Evolutionary conservation across 306 rosid species (phyloP), one percentile per base, ranked within the genome.

Genomic region (Cucurbita moschata): DNA sequence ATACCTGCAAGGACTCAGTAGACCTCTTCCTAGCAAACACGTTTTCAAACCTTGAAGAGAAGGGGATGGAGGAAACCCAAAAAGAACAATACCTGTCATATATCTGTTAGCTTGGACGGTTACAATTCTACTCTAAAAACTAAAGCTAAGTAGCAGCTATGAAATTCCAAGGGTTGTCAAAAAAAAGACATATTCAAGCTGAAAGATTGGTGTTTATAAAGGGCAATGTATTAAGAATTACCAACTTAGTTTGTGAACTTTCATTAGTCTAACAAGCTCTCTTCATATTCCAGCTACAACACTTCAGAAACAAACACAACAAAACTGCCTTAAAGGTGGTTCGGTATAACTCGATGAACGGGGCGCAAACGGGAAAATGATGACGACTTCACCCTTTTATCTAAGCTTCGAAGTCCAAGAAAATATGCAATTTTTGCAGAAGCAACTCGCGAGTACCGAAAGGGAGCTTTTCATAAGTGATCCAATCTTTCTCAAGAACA

Each of bases 401-500:
- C 46, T 70, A 70, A 8, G 95, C 97, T 79, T 84, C 86, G 40
- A 83, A 91, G 79, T 95, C 97, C 57, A 89, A 83, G 84, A 89
- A 95, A 52, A 88, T 82, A 3, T 78, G 91, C 71, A 95, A 19
- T 71, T 91, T 95, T 72, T 87, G 92, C 61, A 81, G 12, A 7
- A 91, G 83, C 78, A 88, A 79, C 75, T 95, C 97, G 0, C 82
- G 86, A 40, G 87, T 78, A 65, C 97, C 96, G 4, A 83, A 91
- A 40, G 60, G 69, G 37, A 88, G 92, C 77, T 89, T 86, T 65
- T 70, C 82, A 40, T 74, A 65, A 0, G 76, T 77, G 73, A 89
- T 57, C 99, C 99, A 95, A 66, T 94, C 91, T 79, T 89, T 94
- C 80, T 94, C 99, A 14, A 90, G 88, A 72, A 85, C 76, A 50